Evolutionary conservation across 345 rosid genomes (phyloP).

Genomic region (Populus ilicifolia): DNA sequence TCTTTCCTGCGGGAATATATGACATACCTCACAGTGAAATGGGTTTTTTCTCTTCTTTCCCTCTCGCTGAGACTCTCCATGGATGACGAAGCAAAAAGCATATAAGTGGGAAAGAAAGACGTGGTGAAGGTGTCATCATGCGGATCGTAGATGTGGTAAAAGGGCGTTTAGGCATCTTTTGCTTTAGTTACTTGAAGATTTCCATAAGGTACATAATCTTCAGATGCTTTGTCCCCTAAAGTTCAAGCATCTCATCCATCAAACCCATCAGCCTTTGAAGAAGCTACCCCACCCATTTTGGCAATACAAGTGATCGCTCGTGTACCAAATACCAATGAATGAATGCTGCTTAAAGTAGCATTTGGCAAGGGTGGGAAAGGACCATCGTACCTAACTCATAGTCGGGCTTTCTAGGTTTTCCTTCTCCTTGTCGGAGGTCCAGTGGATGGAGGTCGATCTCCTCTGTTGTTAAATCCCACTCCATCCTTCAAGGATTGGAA

Average conservation of each 20-base stretch:
- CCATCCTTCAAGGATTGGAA: too few relatives aligned
- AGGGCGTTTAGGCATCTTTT: slow-evolving; percentile 11
- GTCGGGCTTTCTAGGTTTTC: too few relatives aligned
- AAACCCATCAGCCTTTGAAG: not conserved
- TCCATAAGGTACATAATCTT: not conserved
- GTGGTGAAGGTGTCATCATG: not conserved
- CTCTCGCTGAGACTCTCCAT: slow-evolving; percentile 7
- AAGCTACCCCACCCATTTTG: not conserved
- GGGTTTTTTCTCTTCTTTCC: too few relatives aligned
- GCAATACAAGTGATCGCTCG: not conserved
- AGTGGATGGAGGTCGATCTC: too few relatives aligned
- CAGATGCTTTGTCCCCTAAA: slow-evolving; percentile 29
- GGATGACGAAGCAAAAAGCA: slow-evolving; percentile 8
- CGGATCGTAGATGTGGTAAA: not conserved
- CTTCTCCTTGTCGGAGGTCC: too few relatives aligned
- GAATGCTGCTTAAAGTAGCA: too few relatives aligned
- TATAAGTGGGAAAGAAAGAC: not conserved
- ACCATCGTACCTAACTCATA: not conserved
- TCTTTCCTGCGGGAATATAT: not conserved
- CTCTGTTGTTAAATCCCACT: too few relatives aligned
- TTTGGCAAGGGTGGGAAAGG: not conserved
- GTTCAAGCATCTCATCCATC: slow-evolving; percentile 25
- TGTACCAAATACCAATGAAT: too few relatives aligned
- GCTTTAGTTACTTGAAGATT: not conserved
- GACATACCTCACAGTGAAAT: not conserved